Conservation (phyloP, 73 alveolate species). For the Tetrahymena thermophila region DNA sequence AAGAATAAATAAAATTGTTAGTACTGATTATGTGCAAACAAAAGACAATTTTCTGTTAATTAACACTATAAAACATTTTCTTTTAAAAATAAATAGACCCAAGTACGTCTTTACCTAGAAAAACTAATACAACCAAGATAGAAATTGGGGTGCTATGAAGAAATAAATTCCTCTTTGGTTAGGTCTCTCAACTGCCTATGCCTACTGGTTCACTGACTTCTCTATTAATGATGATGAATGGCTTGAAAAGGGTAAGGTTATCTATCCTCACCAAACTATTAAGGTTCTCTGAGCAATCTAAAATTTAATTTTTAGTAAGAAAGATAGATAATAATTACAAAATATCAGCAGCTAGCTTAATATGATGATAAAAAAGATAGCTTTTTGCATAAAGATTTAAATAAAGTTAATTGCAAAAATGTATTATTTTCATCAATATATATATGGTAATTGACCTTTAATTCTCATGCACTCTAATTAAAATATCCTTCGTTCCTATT, state of each 20-base stretch:
- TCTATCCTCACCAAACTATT: not conserved
- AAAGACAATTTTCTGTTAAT: not conserved
- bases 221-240: constrained; percentile 1
- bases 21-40: not conserved
- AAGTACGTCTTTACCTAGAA: not conserved
- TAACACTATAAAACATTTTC: not conserved
- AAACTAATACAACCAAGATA: not conserved
- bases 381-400: not conserved
- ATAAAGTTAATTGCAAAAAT: not conserved
- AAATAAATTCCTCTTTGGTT: not conserved
- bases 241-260: constrained; percentile 1
- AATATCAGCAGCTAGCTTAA: not conserved
- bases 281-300: not conserved
- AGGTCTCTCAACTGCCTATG: not conserved
- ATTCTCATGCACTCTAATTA: not conserved
- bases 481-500: not conserved
- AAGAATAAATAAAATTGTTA: not conserved
- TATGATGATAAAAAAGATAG: not conserved
- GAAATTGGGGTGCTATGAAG: not conserved
- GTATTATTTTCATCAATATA: not conserved
- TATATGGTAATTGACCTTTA: not conserved
- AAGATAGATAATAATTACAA: not conserved
- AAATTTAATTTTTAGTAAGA: not conserved
- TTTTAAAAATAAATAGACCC: not conserved
- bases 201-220: constrained; percentile 1